Evolutionary conservation across 768 basidiomycete species (phyloP).

Genomic region (Boletus tylopilopsis): DNA sequence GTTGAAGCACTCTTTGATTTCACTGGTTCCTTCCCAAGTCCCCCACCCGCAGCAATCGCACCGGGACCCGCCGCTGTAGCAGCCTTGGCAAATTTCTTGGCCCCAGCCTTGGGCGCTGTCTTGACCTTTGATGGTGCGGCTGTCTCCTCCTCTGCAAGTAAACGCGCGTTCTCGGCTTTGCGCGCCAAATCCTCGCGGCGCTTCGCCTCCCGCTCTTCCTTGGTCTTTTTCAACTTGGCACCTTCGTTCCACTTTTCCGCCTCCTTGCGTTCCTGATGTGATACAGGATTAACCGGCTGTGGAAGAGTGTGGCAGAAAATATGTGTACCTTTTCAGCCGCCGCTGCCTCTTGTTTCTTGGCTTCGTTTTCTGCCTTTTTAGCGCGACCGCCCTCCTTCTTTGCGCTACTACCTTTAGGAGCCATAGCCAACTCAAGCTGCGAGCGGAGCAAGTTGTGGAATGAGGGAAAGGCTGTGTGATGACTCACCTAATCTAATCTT

Average conservation of each 20-base stretch:
- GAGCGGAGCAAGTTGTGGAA: neutral
- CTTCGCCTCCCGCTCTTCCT: constrained; percentile 77
- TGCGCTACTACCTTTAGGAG: constrained; percentile 84
- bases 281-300: constrained; percentile 1
- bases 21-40: constrained; percentile 27
- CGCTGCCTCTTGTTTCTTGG: constrained; percentile 67
- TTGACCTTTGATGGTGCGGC: constrained; percentile 54
- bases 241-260: constrained; percentile 65
- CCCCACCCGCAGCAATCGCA: constrained; percentile 75
- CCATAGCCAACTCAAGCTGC: constrained; percentile 43
- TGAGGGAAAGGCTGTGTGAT: constrained; percentile 10
- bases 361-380: constrained; percentile 89
- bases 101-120: constrained; percentile 57
- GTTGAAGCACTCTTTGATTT: constrained; percentile 26
- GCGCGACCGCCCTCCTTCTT: constrained; percentile 91
- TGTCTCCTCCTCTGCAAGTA: constrained; percentile 88
- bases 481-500: constrained; percentile 22
- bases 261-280: constrained; percentile 64
- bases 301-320: neutral
- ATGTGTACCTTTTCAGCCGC: constrained; percentile 53
- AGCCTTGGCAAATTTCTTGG: constrained; percentile 54
- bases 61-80: constrained; percentile 74
- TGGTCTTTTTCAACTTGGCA: constrained; percentile 60
- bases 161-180: constrained; percentile 80
- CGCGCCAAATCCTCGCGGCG: constrained; percentile 76